Evolutionary conservation across 148 eudicot species (phyloP), one percentile per base, ranked within the genome.

Genomic region (Chenopodium formosanum): DNA sequence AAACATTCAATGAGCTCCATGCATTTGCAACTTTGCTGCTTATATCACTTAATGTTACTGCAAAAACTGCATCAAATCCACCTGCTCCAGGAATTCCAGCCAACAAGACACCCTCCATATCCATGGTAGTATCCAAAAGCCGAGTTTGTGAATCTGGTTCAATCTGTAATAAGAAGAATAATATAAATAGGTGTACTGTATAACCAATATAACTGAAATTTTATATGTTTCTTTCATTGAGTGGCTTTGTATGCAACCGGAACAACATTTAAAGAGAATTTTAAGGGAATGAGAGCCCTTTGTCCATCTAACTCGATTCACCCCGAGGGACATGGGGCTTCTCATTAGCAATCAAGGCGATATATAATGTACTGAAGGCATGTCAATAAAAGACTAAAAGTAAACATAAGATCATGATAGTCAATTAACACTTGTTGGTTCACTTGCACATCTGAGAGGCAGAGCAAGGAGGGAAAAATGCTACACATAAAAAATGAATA

Each of bases 21-120:
- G 85, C 84, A 78, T 87, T 79, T 50, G 86, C 81, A 17, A 96
- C 85, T 77, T 88, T 88, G 82, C 84, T 86, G 81, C 92, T 88
- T n/a, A 94, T 83, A 79, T 84, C 85, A 37, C 93, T 95, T 74
- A 95, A 84, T 40, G 92, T 91, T 70, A 94, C 85, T 29, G 98
- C 95, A 85, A 95, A 94, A 32, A 96, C 85, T 17, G 98, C 99
- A 84, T 96, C 99, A 77, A 89, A 96, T 20, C 99, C 99, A 23
- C 99, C 98, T 75, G 99, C 99, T 80, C 98, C 99, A 19, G 99
- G 99, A 85, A 94, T 95, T 81, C 99, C 98, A 50, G 99, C 97
- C 86, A 96, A 85, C 23, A 96, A 80, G 82, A 96, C 94, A 77
- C 99, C 99, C 83, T 92, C 95, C 85, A 87, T 84, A 50, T 86